phyloP scores from a whole-genome alignment of 192 early-diverging fungal genomes.

The Radiomyces spectabilis region DNA sequence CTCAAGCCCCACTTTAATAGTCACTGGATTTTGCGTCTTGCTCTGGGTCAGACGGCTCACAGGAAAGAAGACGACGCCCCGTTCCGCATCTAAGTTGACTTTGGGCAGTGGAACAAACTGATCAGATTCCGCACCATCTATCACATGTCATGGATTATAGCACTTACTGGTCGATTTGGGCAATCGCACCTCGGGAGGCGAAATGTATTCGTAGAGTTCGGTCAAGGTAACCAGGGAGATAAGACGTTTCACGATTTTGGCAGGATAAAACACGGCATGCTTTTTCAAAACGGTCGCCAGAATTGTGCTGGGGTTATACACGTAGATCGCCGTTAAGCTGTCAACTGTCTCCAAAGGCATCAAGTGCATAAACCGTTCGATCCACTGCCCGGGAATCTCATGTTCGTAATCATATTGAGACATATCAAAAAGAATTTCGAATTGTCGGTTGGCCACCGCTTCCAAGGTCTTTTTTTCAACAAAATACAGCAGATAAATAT shows the following conservation, averaged over 20 bases:
- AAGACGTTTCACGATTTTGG: constrained; percentile 38
- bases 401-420: constrained; percentile 58
- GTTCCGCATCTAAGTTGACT: constrained; percentile 48
- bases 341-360: constrained; percentile 40
- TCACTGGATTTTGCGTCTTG: constrained; percentile 59
- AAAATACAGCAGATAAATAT: too few species aligned
- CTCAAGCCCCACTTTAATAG: constrained; percentile 72
- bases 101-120: constrained; percentile 62
- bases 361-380: constrained; percentile 47
- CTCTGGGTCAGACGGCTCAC: constrained; percentile 54
- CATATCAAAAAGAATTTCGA: constrained; percentile 64
- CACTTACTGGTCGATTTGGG: constrained; percentile 54
- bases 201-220: constrained; percentile 58
- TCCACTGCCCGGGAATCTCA: constrained; percentile 56
- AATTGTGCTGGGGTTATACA: constrained; percentile 62
- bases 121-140: too few species aligned
- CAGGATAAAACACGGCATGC: constrained; percentile 2
- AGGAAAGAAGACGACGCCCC: constrained; percentile 47
- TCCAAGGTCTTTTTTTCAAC: constrained; percentile 47
- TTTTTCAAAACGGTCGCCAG: constrained; percentile 47
- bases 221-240: constrained; percentile 46
- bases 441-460: constrained; percentile 38
- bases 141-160: constrained; percentile 62
- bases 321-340: constrained; percentile 49
- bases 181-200: constrained; percentile 51